These are phyloP conservation scores for Monilinia laxa DNA, from an alignment of 2,329 filamentous ascomycete species.

Conservation along the genomic window DNA sequence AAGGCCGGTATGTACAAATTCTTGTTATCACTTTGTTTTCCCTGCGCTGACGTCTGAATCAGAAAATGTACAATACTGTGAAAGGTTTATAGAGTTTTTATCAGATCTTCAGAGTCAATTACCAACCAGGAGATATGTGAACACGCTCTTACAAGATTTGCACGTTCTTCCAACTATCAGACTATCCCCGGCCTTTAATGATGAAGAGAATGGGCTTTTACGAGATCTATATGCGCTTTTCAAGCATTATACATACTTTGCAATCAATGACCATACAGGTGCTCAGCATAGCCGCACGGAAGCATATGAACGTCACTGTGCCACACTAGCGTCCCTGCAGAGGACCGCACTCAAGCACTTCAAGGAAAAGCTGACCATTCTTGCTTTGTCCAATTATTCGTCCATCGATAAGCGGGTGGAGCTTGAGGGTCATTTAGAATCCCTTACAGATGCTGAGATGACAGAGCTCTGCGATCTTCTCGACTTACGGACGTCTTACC, in stretches of 20 bases:
- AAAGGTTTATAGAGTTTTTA: constrained; percentile 89
- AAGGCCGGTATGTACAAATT: constrained; percentile 46
- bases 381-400: constrained; percentile 89
- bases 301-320: constrained; percentile 78
- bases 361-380: constrained; percentile 84
- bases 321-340: constrained; percentile 75
- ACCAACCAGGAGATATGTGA: constrained; percentile 90
- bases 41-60: constrained; percentile 31
- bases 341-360: constrained; percentile 76
- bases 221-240: constrained; percentile 80
- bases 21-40: too few species aligned
- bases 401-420: constrained; percentile 80
- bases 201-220: constrained; percentile 72
- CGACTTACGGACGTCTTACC: constrained; percentile 80
- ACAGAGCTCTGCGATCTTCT: constrained; percentile 66
- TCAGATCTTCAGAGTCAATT: constrained; percentile 90
- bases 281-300: constrained; percentile 69
- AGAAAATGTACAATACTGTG: constrained; percentile 78
- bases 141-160: constrained; percentile 80
- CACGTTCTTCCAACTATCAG: constrained; percentile 76
- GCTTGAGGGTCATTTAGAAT: constrained; percentile 70
- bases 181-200: constrained; percentile 74
- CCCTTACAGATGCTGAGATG: constrained; percentile 73
- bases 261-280: constrained; percentile 88
- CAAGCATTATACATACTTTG: constrained; percentile 82